Base-by-base conservation (phyloP, 108 stramenopile genomes). In the Pseudonitzschia delicatissima region DNA sequence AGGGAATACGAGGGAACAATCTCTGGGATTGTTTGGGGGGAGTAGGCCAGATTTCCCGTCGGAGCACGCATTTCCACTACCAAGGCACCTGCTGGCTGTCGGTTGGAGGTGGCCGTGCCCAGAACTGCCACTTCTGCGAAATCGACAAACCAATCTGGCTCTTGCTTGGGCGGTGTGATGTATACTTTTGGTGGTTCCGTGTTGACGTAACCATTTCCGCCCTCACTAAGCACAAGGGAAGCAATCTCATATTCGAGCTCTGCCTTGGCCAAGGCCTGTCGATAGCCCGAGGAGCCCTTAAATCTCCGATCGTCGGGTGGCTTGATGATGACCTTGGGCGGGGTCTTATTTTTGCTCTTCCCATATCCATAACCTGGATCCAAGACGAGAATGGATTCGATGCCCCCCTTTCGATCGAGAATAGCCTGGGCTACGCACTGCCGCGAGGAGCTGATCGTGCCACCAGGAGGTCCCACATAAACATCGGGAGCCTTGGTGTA, bases 281-380 rank as follows among this genome's bases (percentile, higher is more conserved):
- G 75, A 17, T n/a, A 13, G 20, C 52, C 53, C 33, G 50, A 35
- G 29, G 57, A 45, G 44, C 66, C 36, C 35, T 33, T 13, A 55
- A 55, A 31, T 40, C 66, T 45, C 57, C 23, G 39, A 29, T 26
- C 23, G 45, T 74, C 83, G 4, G 83, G 86, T 32, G 64, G 61
- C 55, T 72, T 67, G 64, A 92, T 87, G 28, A 62, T 82, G 3
- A 92, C 87, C 23, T 64, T 86, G 9, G 91, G 91, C 15, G 85
- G 72, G 8, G 52, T 62, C 44, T 17, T 66, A 52, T 32, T 37
- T 67, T 81, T 48, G 28, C 73, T 57, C 31, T 12, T 61, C 18
- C 87, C 87, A 61, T 90, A 93, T 15, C 92, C 92, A 68, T 73
- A 88, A 9, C 92, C 92, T 5, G 92, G 88, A 66, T 93, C 82